Conservation (phyloP, 2,329 filamentous ascomycete species). For the Hymenoscyphus salicellus region DNA sequence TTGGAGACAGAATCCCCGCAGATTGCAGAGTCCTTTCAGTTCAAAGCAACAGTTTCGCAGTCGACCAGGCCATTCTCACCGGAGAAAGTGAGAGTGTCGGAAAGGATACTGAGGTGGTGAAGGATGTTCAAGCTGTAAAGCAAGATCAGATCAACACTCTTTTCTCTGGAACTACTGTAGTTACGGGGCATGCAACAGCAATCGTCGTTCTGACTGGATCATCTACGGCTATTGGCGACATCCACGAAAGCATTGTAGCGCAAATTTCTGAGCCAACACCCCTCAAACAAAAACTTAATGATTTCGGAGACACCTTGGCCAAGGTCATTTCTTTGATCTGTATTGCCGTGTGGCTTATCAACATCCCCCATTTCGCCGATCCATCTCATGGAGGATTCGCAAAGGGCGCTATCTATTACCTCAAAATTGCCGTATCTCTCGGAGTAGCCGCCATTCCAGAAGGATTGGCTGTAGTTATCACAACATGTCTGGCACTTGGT, state of each 20-base stretch:
- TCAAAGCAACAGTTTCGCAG: constrained; percentile 93
- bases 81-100: constrained; percentile 96
- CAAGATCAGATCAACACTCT: constrained; percentile 98
- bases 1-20: constrained; percentile 90
- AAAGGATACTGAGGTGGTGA: constrained; percentile 70
- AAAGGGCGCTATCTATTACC: constrained; percentile 98
- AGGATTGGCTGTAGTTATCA: constrained; percentile 95
- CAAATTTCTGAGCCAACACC: constrained; percentile 98
- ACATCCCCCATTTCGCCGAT: constrained; percentile 95
- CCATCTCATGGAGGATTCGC: constrained; percentile 89
- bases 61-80: constrained; percentile 95
- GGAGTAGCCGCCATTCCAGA: constrained; percentile 97
- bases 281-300: constrained; percentile 96
- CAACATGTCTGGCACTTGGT: constrained; percentile 93
- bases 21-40: constrained; percentile 88
- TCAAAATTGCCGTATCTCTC: constrained; percentile 98
- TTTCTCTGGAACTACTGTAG: constrained; percentile 96
- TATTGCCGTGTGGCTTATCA: constrained; percentile 95
- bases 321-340: constrained; percentile 99
- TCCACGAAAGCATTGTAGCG: constrained; percentile 96
- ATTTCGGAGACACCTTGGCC: constrained; percentile 92
- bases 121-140: constrained; percentile 82
- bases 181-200: constrained; percentile 87
- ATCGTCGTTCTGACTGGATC: constrained; percentile 86
- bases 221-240: constrained; percentile 93